A percentile compares a stretch with the other conserved stretches of the same genome.
Evolutionary conservation across 1,284 basidiomycete species (phyloP).

Genomic region (Boletus sp.): DNA sequence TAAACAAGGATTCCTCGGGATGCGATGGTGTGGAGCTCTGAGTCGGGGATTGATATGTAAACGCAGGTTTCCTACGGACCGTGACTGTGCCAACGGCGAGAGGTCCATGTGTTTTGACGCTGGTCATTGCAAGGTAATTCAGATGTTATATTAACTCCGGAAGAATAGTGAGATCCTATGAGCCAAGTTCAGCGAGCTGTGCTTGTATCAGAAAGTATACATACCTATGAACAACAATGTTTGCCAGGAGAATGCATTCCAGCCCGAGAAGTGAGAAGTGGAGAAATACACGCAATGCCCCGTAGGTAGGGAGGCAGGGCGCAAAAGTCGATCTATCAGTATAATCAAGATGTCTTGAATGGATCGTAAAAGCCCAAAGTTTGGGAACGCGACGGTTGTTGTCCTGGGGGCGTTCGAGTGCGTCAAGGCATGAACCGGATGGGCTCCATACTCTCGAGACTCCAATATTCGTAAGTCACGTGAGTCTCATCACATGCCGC

Average conservation of each 20-base stretch:
- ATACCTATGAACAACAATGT: constrained; percentile 23
- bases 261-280: constrained; percentile 12
- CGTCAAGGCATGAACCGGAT: constrained; percentile 27
- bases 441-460: constrained; percentile 17
- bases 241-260: constrained; percentile 22
- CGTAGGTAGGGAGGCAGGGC: background rate
- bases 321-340: constrained; percentile 17
- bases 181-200: constrained; percentile 4
- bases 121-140: constrained; percentile 17
- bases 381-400: constrained; percentile 8
- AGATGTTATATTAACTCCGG: constrained; percentile 10
- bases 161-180: constrained; percentile 14
- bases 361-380: constrained; percentile 14
- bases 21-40: constrained; percentile 19
- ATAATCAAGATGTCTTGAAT: constrained; percentile 26
- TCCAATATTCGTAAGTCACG: constrained; percentile 23
- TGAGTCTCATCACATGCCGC: constrained; percentile 15
- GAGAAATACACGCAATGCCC: constrained; percentile 17
- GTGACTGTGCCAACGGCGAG: constrained; percentile 16
- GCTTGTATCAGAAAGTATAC: background rate
- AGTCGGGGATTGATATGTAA: constrained; percentile 51
- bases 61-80: constrained; percentile 45
- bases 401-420: constrained; percentile 13
- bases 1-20: constrained; percentile 15
- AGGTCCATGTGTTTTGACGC: constrained; percentile 22